These are phyloP conservation scores for Aspergillus saccharolyticus DNA, from an alignment of 495 filamentous ascomycete genomes.

Conservation along the genomic window DNA sequence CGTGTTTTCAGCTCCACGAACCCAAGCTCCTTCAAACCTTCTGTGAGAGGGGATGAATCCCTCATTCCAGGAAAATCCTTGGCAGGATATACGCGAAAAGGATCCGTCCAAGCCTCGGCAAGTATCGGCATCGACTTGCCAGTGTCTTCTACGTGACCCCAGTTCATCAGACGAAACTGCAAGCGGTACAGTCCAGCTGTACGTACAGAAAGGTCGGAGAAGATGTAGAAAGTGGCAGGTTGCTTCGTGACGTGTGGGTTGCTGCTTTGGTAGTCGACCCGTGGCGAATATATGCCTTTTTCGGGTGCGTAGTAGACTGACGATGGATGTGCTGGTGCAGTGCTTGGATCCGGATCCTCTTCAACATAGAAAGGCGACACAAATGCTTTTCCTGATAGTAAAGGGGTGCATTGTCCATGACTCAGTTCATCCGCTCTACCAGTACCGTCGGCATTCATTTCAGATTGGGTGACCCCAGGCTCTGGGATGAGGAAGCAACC, in stretches of 20 bases:
- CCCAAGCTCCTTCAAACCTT: slow-evolving; percentile 40
- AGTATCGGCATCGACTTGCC: slow-evolving; percentile 59
- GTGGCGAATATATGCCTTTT: slow-evolving; percentile 3
- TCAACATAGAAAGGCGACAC: slow-evolving; percentile 39
- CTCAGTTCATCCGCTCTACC: slow-evolving; percentile 3
- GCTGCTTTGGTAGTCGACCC: neutral
- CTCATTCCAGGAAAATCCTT: slow-evolving; percentile 97
- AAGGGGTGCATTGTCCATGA: slow-evolving; percentile 22
- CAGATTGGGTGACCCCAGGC: slow-evolving; percentile 17
- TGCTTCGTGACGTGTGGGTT: slow-evolving; percentile 33
- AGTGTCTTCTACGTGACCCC: slow-evolving; percentile 41
- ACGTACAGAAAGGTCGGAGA: slow-evolving; percentile 88
- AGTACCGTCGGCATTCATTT: slow-evolving; percentile 1
- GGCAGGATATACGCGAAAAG: slow-evolving; percentile 87
- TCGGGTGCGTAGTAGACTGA: slow-evolving; percentile 27
- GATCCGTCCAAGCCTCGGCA: slow-evolving; percentile 64
- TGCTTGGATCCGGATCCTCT: slow-evolving; percentile 43
- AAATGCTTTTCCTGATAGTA: slow-evolving; percentile 40
- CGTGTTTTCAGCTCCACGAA: slow-evolving; percentile 44
- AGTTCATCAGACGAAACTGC: slow-evolving; percentile 80
- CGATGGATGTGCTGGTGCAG: slow-evolving; percentile 63
- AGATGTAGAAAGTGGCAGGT: slow-evolving; percentile 76
- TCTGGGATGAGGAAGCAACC: slow-evolving; percentile 65
- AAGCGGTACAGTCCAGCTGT: slow-evolving; percentile 79
- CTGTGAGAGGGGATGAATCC: slow-evolving; percentile 39